These are phyloP conservation scores for Colletotrichum shisoi DNA, from an alignment of 2,329 filamentous ascomycete genomes.

Conservation along the genomic window DNA sequence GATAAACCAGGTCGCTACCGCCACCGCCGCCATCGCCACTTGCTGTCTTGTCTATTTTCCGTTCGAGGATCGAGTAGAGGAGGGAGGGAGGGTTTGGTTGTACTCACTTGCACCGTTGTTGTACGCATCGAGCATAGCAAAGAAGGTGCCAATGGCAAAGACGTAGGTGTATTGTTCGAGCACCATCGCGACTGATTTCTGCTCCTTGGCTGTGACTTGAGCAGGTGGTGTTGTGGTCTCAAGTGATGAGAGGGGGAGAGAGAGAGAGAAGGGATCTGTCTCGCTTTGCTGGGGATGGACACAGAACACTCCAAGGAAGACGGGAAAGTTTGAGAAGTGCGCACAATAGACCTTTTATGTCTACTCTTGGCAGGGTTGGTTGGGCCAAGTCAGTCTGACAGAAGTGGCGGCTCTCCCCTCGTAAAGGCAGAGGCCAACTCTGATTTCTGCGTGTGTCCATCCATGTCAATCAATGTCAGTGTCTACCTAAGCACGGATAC, in stretches of 20 bases:
- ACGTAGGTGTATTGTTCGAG: constrained; percentile 73
- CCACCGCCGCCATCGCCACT: background rate
- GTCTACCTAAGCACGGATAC: too few species aligned
- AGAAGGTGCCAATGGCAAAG: constrained; percentile 77
- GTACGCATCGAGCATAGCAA: constrained; percentile 78
- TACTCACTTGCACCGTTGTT: constrained; percentile 80
- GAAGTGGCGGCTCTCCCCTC: constrained; percentile 7
- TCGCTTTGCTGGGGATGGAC: constrained; percentile 22
- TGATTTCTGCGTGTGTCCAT: background rate
- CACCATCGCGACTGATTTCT: constrained; percentile 56
- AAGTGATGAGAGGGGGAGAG: constrained; percentile 5
- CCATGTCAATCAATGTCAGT: background rate
- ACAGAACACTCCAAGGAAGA: background rate
- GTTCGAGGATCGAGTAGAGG: too few species aligned
- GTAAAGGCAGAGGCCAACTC: background rate
- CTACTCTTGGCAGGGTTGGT: constrained; percentile 15
- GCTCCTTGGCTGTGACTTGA: constrained; percentile 28
- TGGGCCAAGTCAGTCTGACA: background rate
- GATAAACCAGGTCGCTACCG: too few species aligned
- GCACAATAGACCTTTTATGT: constrained; percentile 35
- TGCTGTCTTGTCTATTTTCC: background rate
- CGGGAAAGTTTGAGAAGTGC: background rate
- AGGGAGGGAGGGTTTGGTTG: background rate
- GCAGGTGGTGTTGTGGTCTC: constrained; percentile 27
- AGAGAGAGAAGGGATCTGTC: background rate